Base-by-base conservation (phyloP, 371 early-diverging fungal genomes). In the Basidiobolus meristosporus region DNA sequence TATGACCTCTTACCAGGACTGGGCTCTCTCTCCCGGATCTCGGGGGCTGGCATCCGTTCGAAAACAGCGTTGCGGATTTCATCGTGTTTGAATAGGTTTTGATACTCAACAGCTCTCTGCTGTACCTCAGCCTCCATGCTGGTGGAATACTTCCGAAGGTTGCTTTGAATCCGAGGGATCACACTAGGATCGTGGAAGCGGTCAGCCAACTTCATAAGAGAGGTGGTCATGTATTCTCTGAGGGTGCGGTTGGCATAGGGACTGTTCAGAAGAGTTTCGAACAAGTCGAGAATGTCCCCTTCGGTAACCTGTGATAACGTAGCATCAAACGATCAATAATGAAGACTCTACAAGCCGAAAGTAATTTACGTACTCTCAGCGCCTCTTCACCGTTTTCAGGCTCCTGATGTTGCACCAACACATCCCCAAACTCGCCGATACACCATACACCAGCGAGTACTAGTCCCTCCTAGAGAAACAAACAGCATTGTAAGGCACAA, bases 371-470 rank as follows among this genome's bases (percentile, higher is more conserved):
- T 72, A 78, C 18, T 67, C 62, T 2, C 14, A 59, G 59, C 17
- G 66, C 76, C n/a, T n/a, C n/a, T 20, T 80, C 83, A 22, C 82
- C 83, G 41, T 76, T 79, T n/a, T n/a, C n/a, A n/a, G n/a, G n/a
- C n/a, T n/a, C n/a, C 17, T 71, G 70, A 11, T 68, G 68, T 10
- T 51, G 44, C 11, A 72, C 57, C 14, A 96, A 63, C 3, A 86
- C 58, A 52, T 97, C 93, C 17, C 92, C 96, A 55, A 73, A 96
- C 57, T 97, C 98, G 39, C 98, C 98, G 53, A 93, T 73, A 31
- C 77, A 70, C 98, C 98, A 97, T 4, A 84, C 75, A 40, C 78
- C 80, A 22, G 87, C 86, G 47, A 88, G 62, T 11, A 90, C 77
- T 34, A 96, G 65, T 3, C 82, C 85, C 52, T 91, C 90, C 61